Conservation (phyloP, 352 stramenopile species). For the Phytopythium chamaehyphon region DNA sequence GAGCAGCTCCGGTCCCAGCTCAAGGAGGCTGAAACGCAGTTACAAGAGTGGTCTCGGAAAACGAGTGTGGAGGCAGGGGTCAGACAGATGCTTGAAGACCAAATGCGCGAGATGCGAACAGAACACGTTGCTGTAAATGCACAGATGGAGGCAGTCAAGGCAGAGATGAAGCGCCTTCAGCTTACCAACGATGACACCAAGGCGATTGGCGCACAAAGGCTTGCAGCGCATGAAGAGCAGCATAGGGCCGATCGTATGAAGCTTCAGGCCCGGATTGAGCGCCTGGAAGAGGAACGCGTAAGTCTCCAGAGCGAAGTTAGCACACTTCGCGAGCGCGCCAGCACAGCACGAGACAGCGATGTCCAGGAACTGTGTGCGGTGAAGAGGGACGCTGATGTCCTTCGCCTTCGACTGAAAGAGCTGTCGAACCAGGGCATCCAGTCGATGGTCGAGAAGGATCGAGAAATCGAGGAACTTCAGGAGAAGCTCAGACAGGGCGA, state of each 20-base stretch:
- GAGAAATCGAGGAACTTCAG: constrained; percentile 60
- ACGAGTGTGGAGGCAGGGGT: constrained; percentile 58
- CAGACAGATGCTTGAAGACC: constrained; percentile 64
- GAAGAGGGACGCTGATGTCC: constrained; percentile 66
- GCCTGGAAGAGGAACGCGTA: constrained; percentile 67
- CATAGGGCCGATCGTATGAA: constrained; percentile 33
- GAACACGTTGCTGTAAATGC: constrained; percentile 79
- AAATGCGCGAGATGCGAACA: constrained; percentile 65
- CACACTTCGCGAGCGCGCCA: constrained; percentile 47
- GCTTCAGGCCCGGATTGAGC: constrained; percentile 45
- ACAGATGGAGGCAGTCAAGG: constrained; percentile 69
- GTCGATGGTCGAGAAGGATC: constrained; percentile 71
- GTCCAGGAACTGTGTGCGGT: constrained; percentile 67
- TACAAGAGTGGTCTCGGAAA: constrained; percentile 56
- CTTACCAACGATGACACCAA: constrained; percentile 40
- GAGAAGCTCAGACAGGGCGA: constrained; percentile 76
- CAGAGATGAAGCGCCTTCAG: constrained; percentile 61
- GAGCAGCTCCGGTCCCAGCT: constrained; percentile 26
- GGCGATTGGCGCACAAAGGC: constrained; percentile 21
- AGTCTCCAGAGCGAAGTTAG: constrained; percentile 72
- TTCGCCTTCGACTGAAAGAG: constrained; percentile 64
- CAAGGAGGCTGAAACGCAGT: constrained; percentile 39
- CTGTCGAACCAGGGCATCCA: constrained; percentile 52
- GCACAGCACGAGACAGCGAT: constrained; percentile 50
- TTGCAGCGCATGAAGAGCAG: constrained; percentile 27